These are phyloP conservation scores for Aspergillus chevalieri DNA, from an alignment of 2,329 filamentous ascomycete genomes.

Conservation along the genomic window DNA sequence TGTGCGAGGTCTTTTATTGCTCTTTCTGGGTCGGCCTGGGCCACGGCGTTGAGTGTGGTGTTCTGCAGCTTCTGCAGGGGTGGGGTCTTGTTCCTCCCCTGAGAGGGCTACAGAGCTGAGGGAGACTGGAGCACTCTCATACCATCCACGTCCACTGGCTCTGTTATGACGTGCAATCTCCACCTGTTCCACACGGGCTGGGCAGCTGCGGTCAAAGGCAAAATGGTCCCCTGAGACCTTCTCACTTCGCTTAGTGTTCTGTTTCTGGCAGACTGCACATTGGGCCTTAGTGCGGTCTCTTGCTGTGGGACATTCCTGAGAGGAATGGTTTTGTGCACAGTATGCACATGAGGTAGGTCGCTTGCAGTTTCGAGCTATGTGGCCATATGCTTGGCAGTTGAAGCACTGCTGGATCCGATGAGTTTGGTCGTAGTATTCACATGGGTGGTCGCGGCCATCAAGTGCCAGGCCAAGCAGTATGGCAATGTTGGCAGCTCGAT, in stretches of 20 bases:
- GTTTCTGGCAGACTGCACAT: background rate
- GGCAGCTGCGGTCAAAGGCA: background rate
- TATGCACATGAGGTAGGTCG: background rate
- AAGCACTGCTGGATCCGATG: background rate
- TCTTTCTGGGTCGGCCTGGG: background rate
- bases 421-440: background rate
- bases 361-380: conserved; percentile 1
- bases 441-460: background rate
- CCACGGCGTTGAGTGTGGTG: background rate
- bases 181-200: background rate
- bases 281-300: background rate
- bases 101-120: background rate
- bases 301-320: background rate
- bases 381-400: conserved; percentile 1
- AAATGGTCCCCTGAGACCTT: background rate
- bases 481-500: background rate
- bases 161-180: background rate
- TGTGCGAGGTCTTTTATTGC: background rate
- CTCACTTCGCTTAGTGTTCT: background rate
- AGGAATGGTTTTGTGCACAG: background rate
- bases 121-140: background rate
- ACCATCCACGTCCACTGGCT: background rate
- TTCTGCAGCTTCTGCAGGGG: background rate
- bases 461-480: background rate
- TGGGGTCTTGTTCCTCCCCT: background rate